Evolutionary conservation across 495 filamentous ascomycete genomes (phyloP).

Genomic region (Penicillium samsonianum): DNA sequence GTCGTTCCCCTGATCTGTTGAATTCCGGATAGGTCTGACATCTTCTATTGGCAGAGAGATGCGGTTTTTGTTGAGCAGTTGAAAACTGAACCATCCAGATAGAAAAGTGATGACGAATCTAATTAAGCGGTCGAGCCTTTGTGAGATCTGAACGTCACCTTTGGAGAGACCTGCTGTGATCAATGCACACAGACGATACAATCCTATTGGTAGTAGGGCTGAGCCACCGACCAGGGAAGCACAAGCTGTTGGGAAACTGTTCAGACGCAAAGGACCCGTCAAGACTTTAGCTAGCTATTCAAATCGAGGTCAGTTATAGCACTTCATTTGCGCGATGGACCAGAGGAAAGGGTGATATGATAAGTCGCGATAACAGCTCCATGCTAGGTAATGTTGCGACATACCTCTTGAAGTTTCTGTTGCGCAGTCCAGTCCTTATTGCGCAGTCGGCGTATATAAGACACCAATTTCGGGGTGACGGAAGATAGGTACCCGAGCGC

Average conservation of each 20-base stretch:
- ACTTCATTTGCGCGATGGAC: background rate
- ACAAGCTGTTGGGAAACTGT: constrained; percentile 81
- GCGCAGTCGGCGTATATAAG: constrained; percentile 51
- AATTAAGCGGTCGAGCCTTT: constrained; percentile 28
- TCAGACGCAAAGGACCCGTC: constrained; percentile 38
- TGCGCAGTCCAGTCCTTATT: constrained; percentile 45
- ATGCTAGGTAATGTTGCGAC: constrained; percentile 15
- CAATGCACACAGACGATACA: constrained; percentile 36
- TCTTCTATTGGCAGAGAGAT: constrained; percentile 20
- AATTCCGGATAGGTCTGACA: constrained; percentile 8
- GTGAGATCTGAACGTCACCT: constrained; percentile 20
- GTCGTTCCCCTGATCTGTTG: constrained; percentile 17
- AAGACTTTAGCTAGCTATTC: constrained; percentile 41
- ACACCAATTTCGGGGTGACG: constrained; percentile 65
- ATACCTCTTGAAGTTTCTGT: constrained; percentile 44
- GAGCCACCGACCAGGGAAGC: constrained; percentile 74
- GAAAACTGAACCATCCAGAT: constrained; percentile 51
- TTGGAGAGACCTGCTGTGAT: constrained; percentile 22
- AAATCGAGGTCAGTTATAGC: constrained; percentile 14
- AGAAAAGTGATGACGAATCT: constrained; percentile 46
- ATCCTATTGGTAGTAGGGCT: constrained; percentile 60
- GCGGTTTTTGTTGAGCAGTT: constrained; percentile 47
- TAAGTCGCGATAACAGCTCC: background rate
- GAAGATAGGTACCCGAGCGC: constrained; percentile 72
- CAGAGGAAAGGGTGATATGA: constrained; percentile 8